A percentile compares a stretch with the other conserved stretches of the same genome.
These are phyloP conservation scores for Cryphonectria naterciae DNA, from an alignment of 2,329 filamentous ascomycete species.

Conservation along the genomic window DNA sequence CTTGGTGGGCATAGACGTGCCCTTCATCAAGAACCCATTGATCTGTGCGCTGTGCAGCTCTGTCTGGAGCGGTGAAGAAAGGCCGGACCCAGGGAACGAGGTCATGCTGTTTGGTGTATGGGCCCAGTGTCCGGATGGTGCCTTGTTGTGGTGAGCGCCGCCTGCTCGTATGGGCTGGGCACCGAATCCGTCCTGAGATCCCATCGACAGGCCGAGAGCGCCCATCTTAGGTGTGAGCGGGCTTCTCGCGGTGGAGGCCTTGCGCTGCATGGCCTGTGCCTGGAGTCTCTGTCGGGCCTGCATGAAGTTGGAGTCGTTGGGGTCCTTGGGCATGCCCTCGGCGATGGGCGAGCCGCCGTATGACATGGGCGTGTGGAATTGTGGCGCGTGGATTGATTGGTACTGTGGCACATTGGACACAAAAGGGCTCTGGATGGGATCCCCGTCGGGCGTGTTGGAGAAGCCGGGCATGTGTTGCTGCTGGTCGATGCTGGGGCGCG, in stretches of 20 bases:
- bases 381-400: slow-evolving; percentile 61
- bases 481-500: slow-evolving; percentile 66
- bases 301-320: slow-evolving; percentile 59
- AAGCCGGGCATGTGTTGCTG: slow-evolving; percentile 76
- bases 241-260: slow-evolving; percentile 74
- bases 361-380: slow-evolving; percentile 51
- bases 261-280: slow-evolving; percentile 68
- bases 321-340: slow-evolving; percentile 53
- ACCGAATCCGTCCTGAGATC: slow-evolving; percentile 70
- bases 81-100: slow-evolving; percentile 86
- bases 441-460: slow-evolving; percentile 89
- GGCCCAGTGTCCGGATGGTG: slow-evolving; percentile 86
- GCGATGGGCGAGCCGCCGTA: slow-evolving; percentile 56
- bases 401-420: slow-evolving; percentile 78
- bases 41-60: slow-evolving; percentile 76
- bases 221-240: slow-evolving; percentile 89
- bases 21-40: slow-evolving; percentile 85
- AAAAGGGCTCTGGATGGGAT: slow-evolving; percentile 90
- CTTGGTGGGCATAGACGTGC: slow-evolving; percentile 88
- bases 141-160: slow-evolving; percentile 74
- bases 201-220: slow-evolving; percentile 72
- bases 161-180: slow-evolving; percentile 77
- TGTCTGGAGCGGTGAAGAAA: slow-evolving; percentile 77
- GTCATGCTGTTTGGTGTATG: slow-evolving; percentile 82
- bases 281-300: slow-evolving; percentile 61